A percentile compares a stretch with the other conserved stretches of the same genome.
Evolutionary conservation across 73 alveolate species (phyloP).

Genomic region (Tetrahymena malaccensis): DNA sequence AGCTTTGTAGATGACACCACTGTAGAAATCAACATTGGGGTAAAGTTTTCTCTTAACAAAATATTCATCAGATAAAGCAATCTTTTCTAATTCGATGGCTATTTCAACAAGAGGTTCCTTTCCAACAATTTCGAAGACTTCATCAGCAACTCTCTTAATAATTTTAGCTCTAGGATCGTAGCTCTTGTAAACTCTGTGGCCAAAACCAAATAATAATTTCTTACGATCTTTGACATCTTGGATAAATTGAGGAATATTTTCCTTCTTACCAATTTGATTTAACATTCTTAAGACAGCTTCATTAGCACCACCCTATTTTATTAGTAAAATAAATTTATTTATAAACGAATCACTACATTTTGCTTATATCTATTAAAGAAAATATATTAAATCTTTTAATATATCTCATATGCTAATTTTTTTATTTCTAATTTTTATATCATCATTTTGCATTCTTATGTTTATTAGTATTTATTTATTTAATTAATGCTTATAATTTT

Average conservation of each 20-base stretch:
- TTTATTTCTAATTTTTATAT: too few relatives aligned
- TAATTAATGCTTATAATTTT: too few relatives aligned
- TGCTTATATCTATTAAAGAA: too few relatives aligned
- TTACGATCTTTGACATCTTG: conserved; percentile 73
- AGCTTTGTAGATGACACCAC: conserved; percentile 86
- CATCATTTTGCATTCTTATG: too few relatives aligned
- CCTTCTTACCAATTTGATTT: conserved; percentile 70
- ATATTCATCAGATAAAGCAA: conserved; percentile 78
- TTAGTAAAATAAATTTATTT: background rate
- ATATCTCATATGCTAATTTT: too few relatives aligned
- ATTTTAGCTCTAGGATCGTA: conserved; percentile 86
- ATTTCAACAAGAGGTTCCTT: conserved; percentile 81
- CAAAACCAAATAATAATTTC: conserved; percentile 78
- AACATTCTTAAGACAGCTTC: conserved; percentile 90
- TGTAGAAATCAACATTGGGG: conserved; percentile 88
- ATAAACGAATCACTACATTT: too few relatives aligned
- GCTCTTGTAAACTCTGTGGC: conserved; percentile 83
- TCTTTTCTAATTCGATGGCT: conserved; percentile 80
- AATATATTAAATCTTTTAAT: too few relatives aligned
- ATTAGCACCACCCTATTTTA: conserved; percentile 78
- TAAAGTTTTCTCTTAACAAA: conserved; percentile 69
- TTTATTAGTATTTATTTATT: too few relatives aligned
- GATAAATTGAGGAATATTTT: conserved; percentile 69
- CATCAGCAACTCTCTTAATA: conserved; percentile 70
- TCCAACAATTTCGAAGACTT: conserved; percentile 75